Conservation (phyloP, 345 rosid species). For the Acer yangbiense region DNA sequence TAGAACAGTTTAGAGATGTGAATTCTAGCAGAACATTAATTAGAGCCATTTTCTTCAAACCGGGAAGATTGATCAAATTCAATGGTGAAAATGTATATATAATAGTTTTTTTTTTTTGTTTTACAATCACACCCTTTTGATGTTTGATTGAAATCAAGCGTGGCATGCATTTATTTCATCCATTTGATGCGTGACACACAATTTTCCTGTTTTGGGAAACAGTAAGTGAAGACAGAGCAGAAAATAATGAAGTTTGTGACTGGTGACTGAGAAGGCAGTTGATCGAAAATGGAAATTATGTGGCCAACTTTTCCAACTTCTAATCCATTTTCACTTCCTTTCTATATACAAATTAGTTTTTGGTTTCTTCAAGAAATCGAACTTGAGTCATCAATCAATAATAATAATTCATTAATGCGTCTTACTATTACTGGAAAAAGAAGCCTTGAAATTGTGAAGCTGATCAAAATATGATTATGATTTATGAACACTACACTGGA, state of each 20-base stretch:
- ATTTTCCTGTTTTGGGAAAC: not conserved
- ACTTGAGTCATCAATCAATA: no score
- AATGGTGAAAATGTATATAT: no score
- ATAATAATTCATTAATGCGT: no score
- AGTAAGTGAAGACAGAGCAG: not conserved
- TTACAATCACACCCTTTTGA: not conserved
- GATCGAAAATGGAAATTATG: no score
- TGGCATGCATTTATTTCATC: not conserved
- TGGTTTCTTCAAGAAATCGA: no score
- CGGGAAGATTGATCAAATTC: no score
- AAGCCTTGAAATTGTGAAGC: not conserved
- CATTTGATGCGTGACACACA: not conserved
- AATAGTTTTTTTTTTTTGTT: no score
- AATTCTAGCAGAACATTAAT: not conserved
- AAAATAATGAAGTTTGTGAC: not conserved
- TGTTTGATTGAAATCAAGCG: not conserved
- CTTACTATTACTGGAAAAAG: no score
- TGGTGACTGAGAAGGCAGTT: no score
- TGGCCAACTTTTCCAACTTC: not conserved
- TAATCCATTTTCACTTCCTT: not conserved
- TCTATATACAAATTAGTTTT: no score
- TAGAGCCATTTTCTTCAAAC: not conserved
- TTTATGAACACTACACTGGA: no score
- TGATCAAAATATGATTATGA: no score
- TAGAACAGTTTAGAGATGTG: not conserved